Evolutionary conservation across 345 rosid genomes (phyloP).

Genomic region (Rhizophora apiculata): DNA sequence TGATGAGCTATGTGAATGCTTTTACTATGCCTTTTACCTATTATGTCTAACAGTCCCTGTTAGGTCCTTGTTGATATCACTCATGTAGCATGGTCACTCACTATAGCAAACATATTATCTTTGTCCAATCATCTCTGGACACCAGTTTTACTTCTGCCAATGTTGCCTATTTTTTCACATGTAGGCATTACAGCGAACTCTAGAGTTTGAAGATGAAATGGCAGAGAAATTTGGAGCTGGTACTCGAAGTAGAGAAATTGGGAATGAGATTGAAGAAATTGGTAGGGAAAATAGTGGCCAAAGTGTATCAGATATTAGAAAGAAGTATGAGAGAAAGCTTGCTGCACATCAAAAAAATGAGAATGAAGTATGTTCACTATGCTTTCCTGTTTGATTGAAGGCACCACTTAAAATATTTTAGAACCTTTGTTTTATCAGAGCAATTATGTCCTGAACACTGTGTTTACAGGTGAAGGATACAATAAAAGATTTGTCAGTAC

Average conservation of each 20-base stretch:
- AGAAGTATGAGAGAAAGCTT: constrained; percentile 90
- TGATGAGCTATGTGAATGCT: neutral
- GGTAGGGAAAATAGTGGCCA: constrained; percentile 63
- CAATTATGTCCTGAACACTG: neutral
- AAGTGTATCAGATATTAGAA: constrained; percentile 77
- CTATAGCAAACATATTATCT: neutral
- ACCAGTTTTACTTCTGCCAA: constrained; percentile 2
- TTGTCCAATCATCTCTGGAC: constrained; percentile 4
- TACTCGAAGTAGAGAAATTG: constrained; percentile 55
- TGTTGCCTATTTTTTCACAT: constrained; percentile 15
- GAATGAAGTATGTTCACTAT: constrained; percentile 44
- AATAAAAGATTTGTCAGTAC: constrained; percentile 72
- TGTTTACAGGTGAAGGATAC: constrained; percentile 65
- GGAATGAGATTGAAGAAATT: constrained; percentile 75
- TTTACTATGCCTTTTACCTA: neutral
- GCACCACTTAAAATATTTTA: neutral
- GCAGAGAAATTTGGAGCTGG: constrained; percentile 96
- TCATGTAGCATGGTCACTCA: neutral
- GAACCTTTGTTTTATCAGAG: neutral
- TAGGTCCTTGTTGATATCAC: neutral
- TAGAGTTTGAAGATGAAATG: constrained; percentile 92
- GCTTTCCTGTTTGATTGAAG: neutral
- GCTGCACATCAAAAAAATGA: constrained; percentile 70
- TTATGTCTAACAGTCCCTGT: neutral
- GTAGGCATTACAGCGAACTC: constrained; percentile 89